Evolutionary conservation across 176 grass and related monocot genomes (phyloP).

Genomic region (Alloteropsis semialata): DNA sequence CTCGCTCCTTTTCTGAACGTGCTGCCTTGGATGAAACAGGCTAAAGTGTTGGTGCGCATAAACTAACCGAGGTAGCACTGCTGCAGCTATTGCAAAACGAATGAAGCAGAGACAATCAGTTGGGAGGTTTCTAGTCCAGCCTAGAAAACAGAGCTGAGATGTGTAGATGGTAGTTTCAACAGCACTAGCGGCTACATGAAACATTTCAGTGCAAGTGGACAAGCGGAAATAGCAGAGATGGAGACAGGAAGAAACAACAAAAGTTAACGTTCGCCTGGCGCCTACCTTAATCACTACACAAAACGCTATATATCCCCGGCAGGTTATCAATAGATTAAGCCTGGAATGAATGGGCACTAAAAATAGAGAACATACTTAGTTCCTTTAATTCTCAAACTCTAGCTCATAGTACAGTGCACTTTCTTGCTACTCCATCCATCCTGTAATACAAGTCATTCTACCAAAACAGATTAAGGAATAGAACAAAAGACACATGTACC

Average conservation of each 20-base stretch:
- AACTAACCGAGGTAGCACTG: conserved; percentile 14
- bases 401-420: too few relatives aligned
- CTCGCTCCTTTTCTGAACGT: conserved; percentile 17
- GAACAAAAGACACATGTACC: too few relatives aligned
- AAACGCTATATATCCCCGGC: neutral
- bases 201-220: neutral
- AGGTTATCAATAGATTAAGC: too few relatives aligned
- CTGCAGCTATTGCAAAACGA: neutral
- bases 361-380: too few relatives aligned
- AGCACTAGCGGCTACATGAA: neutral
- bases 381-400: too few relatives aligned
- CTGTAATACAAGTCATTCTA: too few relatives aligned
- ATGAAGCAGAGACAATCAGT: neutral
- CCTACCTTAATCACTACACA: neutral
- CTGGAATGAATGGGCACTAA: too few relatives aligned
- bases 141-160: neutral
- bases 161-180: neutral
- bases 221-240: neutral
- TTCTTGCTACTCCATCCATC: too few relatives aligned
- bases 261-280: neutral
- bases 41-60: conserved; percentile 7
- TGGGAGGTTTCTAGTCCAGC: neutral
- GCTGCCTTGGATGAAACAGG: conserved; percentile 31
- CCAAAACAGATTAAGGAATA: too few relatives aligned
- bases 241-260: neutral